These are phyloP conservation scores for Ceraceosorus guamensis DNA, from an alignment of 1,284 basidiomycete genomes.

Conservation along the genomic window DNA sequence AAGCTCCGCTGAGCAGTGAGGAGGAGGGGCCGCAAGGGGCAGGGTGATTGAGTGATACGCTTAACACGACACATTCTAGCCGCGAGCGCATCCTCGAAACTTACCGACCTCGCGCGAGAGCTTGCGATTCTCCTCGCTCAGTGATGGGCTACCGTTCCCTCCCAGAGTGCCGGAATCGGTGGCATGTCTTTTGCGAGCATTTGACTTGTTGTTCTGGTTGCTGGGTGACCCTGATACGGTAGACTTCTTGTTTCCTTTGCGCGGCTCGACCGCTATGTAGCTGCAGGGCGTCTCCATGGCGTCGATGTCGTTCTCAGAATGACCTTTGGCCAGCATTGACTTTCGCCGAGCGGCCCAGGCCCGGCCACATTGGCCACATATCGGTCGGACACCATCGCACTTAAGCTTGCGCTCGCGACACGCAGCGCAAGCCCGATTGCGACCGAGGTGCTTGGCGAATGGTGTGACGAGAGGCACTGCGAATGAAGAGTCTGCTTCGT, in stretches of 20 bases:
- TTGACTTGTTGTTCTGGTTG: no score
- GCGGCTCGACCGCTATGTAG: slow-evolving; percentile 1
- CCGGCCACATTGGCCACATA: slow-evolving; percentile 34
- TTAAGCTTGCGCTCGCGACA: slow-evolving; percentile 39
- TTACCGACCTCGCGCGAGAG: slow-evolving; percentile 1
- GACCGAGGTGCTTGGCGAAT: slow-evolving; percentile 32
- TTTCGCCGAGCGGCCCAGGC: slow-evolving; percentile 34
- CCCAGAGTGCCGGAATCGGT: no score
- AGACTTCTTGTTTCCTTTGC: slow-evolving; percentile 12
- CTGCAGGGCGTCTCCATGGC: slow-evolving; percentile 7
- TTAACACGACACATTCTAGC: no score
- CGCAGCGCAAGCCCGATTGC: slow-evolving; percentile 36
- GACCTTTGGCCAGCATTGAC: slow-evolving; percentile 20
- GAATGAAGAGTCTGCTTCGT: no score
- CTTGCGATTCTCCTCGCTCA: no score
- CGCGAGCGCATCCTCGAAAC: not conserved
- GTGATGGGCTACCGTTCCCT: no score
- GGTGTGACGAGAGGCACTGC: no score
- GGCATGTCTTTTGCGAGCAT: no score
- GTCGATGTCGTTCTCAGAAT: slow-evolving; percentile 20
- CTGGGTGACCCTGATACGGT: slow-evolving; percentile 15
- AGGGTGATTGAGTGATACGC: no score
- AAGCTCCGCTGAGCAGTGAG: no score
- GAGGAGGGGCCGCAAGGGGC: not conserved
- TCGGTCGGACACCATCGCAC: slow-evolving; percentile 33